phyloP scores from a whole-genome alignment of 768 basidiomycete genomes.

The Xerocomus spinulosus region DNA sequence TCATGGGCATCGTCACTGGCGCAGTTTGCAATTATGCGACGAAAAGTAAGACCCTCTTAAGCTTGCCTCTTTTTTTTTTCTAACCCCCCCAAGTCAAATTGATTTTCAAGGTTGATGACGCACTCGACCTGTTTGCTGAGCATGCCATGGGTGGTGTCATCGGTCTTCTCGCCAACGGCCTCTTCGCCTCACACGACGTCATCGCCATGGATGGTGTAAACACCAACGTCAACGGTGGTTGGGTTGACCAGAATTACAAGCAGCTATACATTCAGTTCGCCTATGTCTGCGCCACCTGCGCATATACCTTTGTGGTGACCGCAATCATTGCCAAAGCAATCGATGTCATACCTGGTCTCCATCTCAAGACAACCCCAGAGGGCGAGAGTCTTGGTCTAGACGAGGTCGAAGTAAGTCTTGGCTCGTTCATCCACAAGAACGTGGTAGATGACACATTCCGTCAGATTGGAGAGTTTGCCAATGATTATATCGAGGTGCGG shows the following conservation, averaged over 20 bases:
- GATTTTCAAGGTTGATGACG: conserved; percentile 72
- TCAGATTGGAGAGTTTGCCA: conserved; percentile 67
- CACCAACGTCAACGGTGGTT: conserved; percentile 52
- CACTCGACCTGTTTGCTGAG: conserved; percentile 88
- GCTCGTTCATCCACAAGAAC: neutral
- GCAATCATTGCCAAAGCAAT: conserved; percentile 54
- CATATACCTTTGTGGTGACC: conserved; percentile 59
- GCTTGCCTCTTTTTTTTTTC: neutral
- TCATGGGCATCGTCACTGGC: conserved; percentile 72
- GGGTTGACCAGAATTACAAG: conserved; percentile 72
- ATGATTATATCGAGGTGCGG: conserved; percentile 65
- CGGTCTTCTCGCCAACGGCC: conserved; percentile 65
- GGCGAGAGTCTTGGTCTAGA: conserved; percentile 64
- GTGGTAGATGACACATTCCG: neutral
- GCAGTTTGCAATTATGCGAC: conserved; percentile 80
- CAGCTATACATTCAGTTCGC: conserved; percentile 77
- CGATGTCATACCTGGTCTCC: conserved; percentile 55
- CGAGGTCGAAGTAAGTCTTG: conserved; percentile 56
- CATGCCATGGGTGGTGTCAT: conserved; percentile 84
- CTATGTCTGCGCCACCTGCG: conserved; percentile 53
- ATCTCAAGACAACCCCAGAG: conserved; percentile 48
- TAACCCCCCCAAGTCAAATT: conserved; percentile 53
- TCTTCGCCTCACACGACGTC: conserved; percentile 66
- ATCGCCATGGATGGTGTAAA: conserved; percentile 68
- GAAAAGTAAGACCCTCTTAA: conserved; percentile 47